A percentile compares a stretch with the other conserved stretches of the same genome.
phyloP scores from a whole-genome alignment of 2,329 filamentous ascomycete genomes.

The Seiridium cupressi region DNA sequence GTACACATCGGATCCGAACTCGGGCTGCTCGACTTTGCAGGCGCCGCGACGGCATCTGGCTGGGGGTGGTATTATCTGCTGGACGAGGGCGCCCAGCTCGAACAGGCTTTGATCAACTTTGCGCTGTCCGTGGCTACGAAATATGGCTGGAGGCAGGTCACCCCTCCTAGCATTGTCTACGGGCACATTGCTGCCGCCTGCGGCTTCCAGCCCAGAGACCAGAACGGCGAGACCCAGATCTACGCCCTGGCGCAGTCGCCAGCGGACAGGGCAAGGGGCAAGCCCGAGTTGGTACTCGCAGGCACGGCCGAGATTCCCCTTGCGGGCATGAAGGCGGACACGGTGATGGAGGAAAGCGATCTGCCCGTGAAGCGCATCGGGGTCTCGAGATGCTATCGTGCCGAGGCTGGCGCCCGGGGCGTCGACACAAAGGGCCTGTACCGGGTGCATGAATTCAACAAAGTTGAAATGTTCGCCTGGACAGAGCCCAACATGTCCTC shows the following conservation, averaged over 20 bases:
- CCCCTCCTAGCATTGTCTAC: constrained; percentile 89
- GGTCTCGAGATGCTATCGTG: constrained; percentile 89
- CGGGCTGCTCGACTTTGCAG: constrained; percentile 86
- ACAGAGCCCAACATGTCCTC: constrained; percentile 54
- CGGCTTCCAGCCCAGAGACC: constrained; percentile 91
- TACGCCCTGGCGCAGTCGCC: constrained; percentile 72
- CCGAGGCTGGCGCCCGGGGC: constrained; percentile 88
- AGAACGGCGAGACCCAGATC: constrained; percentile 87
- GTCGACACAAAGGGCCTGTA: constrained; percentile 93
- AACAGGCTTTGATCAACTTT: constrained; percentile 90
- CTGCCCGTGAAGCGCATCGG: constrained; percentile 80
- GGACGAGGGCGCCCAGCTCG: constrained; percentile 89
- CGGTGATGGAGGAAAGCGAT: constrained; percentile 60
- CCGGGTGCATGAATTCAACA: constrained; percentile 97
- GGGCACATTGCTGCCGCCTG: constrained; percentile 86
- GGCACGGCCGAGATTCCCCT: constrained; percentile 95
- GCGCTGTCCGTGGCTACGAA: constrained; percentile 71
- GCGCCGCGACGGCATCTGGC: constrained; percentile 76
- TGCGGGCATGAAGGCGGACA: constrained; percentile 82
- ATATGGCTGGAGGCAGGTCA: constrained; percentile 75
- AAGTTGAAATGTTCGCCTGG: constrained; percentile 98
- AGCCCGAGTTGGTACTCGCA: constrained; percentile 72
- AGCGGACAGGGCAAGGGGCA: constrained; percentile 58
- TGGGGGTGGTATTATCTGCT: constrained; percentile 98
- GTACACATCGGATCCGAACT: constrained; percentile 83